Evolutionary conservation across 495 filamentous ascomycete species (phyloP), one percentile per base, ranked within the genome.

Genomic region (Penicillium pulvis): DNA sequence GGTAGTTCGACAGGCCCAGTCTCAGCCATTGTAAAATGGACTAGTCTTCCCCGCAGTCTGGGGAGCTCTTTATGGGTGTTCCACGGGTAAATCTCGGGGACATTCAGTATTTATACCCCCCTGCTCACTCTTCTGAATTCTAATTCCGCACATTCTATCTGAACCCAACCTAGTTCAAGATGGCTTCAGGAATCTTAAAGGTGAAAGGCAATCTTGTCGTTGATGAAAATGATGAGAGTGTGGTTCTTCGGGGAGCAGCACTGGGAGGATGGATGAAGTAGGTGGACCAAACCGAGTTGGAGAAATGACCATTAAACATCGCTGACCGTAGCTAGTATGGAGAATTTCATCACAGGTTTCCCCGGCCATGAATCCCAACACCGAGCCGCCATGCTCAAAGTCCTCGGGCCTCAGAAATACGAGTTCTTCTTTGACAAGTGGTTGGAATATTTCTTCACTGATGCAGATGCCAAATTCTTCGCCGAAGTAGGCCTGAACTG

Each of bases 301-400:
- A 10, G 17, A 26, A 42, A 10, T 31, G 20, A 9, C 20, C 20
- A 3, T 24, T 41, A 3, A 36, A 28, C 45, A 36, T 35, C 1
- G n/a, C 16, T 30, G 11, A 17, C 26, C 31, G 4, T 44, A 19
- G 41, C 19, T 10, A 84, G 81, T 58, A 86, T 87, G 84, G 83
- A 86, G 66, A 87, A 87, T 58, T 87, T 87, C 73, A 87, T 87
- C 66, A 87, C 85, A 0, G 85, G 85, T n/a, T 88, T 82, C 55
- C 70, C 85, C 0, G 85, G 81, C 11, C 81, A 85, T 45, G 86
- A 88, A 58, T 69, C 69, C 20, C 74, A 88, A 58, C 79, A 83
- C 57, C 76, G 83, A 0, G 76, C 74, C 2, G 80, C 83, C 1
- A 81, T 89, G 79, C 65, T 73, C 0, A 70, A 74, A 23, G 83